These are phyloP conservation scores for Spinellus fusiger DNA, from an alignment of 192 early-diverging fungal genomes.

Conservation along the genomic window DNA sequence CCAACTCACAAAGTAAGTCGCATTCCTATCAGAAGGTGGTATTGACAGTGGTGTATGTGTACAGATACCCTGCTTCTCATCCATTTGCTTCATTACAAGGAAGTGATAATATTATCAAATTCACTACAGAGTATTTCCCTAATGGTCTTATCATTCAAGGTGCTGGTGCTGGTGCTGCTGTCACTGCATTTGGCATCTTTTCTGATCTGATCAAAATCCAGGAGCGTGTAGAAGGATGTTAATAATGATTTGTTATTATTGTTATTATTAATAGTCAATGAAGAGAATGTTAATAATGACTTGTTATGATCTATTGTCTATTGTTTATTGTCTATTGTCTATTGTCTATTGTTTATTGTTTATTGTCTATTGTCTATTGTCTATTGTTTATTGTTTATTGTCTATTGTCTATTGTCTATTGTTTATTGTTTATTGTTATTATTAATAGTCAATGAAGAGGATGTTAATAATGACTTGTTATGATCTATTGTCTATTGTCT, in stretches of 20 bases:
- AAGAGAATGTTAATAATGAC: neutral
- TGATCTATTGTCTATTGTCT: no score
- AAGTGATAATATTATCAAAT: constrained; percentile 97
- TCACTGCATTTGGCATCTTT: constrained; percentile 98
- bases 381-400: no score
- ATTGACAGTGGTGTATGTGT: neutral
- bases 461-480: neutral
- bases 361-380: no score
- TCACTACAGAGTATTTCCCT: constrained; percentile 91
- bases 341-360: no score
- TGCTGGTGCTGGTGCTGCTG: constrained; percentile 92
- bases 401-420: no score
- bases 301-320: neutral
- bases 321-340: no score
- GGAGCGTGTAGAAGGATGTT: constrained; percentile 44
- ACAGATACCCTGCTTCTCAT: constrained; percentile 76
- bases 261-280: neutral
- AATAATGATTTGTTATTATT: neutral
- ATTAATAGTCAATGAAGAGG: neutral
- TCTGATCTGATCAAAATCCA: constrained; percentile 86
- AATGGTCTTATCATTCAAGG: constrained; percentile 88
- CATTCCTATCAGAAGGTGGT: neutral
- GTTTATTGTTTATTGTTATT: neutral
- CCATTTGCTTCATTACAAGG: constrained; percentile 96
- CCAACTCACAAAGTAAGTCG: constrained; percentile 59